phyloP scores from a whole-genome alignment of 371 early-diverging fungal species.

The Lichtheimia ornata region DNA sequence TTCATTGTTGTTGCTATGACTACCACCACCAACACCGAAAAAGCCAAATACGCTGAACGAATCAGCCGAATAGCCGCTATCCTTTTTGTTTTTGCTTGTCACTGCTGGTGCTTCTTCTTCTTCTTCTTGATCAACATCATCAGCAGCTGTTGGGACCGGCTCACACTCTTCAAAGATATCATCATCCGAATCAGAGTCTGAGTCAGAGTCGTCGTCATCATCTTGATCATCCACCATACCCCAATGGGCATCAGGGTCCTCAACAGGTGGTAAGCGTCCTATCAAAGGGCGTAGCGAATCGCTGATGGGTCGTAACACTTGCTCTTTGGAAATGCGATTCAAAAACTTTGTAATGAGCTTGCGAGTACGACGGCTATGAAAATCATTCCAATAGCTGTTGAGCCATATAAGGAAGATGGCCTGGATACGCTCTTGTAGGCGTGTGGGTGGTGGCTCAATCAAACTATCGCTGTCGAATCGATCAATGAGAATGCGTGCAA shows the following conservation, averaged over 20 bases:
- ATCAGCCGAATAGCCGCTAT: conserved; percentile 43
- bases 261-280: conserved; percentile 39
- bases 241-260: conserved; percentile 50
- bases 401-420: conserved; percentile 49
- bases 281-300: conserved; percentile 42
- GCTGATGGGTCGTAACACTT: conserved; percentile 38
- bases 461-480: conserved; percentile 41
- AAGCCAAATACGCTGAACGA: conserved; percentile 21
- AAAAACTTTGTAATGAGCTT: conserved; percentile 47
- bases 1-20: neutral
- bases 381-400: conserved; percentile 56
- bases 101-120: neutral
- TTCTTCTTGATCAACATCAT: conserved; percentile 6
- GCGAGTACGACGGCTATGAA: conserved; percentile 50
- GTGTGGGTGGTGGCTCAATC: conserved; percentile 30
- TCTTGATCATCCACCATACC: conserved; percentile 30
- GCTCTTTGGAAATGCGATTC: conserved; percentile 37
- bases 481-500: conserved; percentile 47
- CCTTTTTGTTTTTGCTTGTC: conserved; percentile 32
- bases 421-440: conserved; percentile 49
- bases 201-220: neutral
- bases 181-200: conserved; percentile 10
- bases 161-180: conserved; percentile 16
- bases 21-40: conserved; percentile 2
- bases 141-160: conserved; percentile 10